These are phyloP conservation scores for Xylariales sp. DNA, from an alignment of 2,329 filamentous ascomycete genomes.

Conservation along the genomic window DNA sequence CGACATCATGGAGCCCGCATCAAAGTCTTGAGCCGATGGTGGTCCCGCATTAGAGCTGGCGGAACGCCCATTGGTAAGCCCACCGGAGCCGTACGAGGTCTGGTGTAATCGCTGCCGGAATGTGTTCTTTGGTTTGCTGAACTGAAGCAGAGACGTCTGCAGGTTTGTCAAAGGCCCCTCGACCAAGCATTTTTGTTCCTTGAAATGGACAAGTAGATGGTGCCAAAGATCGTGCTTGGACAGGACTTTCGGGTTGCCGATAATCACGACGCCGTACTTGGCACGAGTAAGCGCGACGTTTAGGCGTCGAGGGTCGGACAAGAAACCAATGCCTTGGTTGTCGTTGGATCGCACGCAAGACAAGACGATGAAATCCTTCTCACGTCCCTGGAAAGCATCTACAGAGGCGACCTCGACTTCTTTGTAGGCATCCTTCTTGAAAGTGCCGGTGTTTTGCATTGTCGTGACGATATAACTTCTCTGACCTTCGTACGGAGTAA, in stretches of 20 bases:
- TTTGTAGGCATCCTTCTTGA: conserved; percentile 98
- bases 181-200: conserved; percentile 92
- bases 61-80: conserved; percentile 24
- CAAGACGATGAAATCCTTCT: conserved; percentile 98
- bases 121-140: conserved; percentile 86
- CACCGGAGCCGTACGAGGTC: conserved; percentile 59
- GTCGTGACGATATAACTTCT: conserved; percentile 97
- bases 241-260: conserved; percentile 95
- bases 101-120: conserved; percentile 81
- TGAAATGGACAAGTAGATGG: conserved; percentile 90
- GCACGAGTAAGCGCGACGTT: conserved; percentile 96
- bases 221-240: conserved; percentile 99
- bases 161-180: conserved; percentile 93
- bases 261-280: conserved; percentile 93
- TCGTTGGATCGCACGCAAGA: conserved; percentile 98
- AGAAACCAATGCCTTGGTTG: conserved; percentile 97
- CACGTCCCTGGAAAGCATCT: conserved; percentile 96
- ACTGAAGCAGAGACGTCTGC: conserved; percentile 92
- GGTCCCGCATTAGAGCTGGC: conserved; percentile 36
- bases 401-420: conserved; percentile 98
- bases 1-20: conserved; percentile 84
- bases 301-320: conserved; percentile 94
- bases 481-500: conserved; percentile 97
- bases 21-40: conserved; percentile 51
- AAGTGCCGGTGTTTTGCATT: conserved; percentile 97